Evolutionary conservation across 495 filamentous ascomycete species (phyloP), one percentile per base, ranked within the genome.

Genomic region (Patellaria atrata): DNA sequence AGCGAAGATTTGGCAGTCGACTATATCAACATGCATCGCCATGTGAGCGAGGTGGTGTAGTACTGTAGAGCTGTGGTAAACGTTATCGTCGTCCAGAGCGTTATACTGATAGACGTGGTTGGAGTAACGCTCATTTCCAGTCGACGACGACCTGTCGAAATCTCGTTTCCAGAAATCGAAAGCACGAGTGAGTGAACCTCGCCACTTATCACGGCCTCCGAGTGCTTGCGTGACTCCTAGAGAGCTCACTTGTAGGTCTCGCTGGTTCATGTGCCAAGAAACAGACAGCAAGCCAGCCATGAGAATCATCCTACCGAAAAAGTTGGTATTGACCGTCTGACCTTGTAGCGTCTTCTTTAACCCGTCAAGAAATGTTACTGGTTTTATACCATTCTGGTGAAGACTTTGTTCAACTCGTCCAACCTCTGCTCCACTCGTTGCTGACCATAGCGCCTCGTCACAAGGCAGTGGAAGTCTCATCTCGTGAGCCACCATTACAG

Each of bases 201-300:
- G 73, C 89, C 89, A 97, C 55, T 87, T 91, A 50, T 93, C 84
- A 19, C 83, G 75, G 6, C 81, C 85, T 5, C 86, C 87, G 0
- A 94, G 75, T 1, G 84, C 79, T 44, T 79, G 74, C 17, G 65
- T 64, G 27, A 73, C 75, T 6, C 80, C 79, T 0, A 97, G 71
- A 4, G 84, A 84, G 53, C 77, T 89, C 30, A 94, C 77, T 59
- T 96, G 89, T 3, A 96, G 70, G 55, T 97, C 89, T 38, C 87
- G 70, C 56, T 96, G 87, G 56, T 94, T 92, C 74, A 96, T 83
- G 57, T 96, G 89, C 83, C 85, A 96, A 58, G 78, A 85, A 22
- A 96, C 83, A 46, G 82, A 93, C 16, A 97, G 64, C 34, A 97
- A 55, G 1, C 89, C 89, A 11, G 86, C 80, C 84, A 97, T 94